Conservation (phyloP, 1,284 basidiomycete genomes). For the Filobasidium uniguttulatum region DNA sequence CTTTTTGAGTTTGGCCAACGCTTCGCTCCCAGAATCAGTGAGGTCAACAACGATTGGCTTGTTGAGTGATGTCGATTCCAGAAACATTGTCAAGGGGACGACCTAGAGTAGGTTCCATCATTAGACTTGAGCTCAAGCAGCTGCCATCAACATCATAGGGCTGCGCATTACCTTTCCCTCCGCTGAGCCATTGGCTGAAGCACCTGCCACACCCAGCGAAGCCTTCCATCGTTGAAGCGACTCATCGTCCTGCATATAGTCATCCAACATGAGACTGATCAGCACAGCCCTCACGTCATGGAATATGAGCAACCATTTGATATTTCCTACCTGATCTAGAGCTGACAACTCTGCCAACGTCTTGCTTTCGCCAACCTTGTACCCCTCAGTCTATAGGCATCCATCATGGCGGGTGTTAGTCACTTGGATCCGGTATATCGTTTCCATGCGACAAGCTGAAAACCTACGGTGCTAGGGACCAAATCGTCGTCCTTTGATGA, state of each 20-base stretch:
- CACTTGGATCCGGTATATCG: neutral
- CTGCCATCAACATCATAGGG: slow-evolving; percentile 5
- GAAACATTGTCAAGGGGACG: slow-evolving; percentile 37
- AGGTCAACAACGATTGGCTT: slow-evolving; percentile 41
- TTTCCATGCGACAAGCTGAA: neutral
- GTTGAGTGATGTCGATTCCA: slow-evolving; percentile 37
- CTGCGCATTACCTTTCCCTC: slow-evolving; percentile 20
- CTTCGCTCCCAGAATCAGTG: slow-evolving; percentile 29
- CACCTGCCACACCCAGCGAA: slow-evolving; percentile 38
- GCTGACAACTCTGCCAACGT: slow-evolving; percentile 42
- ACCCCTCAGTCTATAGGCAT: slow-evolving; percentile 27
- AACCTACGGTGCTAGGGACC: neutral
- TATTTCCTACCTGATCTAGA: slow-evolving; percentile 30
- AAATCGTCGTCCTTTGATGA: neutral
- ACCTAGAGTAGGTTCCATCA: slow-evolving; percentile 21
- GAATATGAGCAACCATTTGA: neutral
- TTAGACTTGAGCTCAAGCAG: slow-evolving; percentile 14
- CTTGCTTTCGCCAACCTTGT: slow-evolving; percentile 38
- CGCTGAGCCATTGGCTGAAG: slow-evolving; percentile 23
- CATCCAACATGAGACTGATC: neutral
- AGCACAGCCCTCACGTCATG: neutral
- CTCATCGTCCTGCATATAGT: slow-evolving; percentile 39
- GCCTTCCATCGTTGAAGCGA: slow-evolving; percentile 45
- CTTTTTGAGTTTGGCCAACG: slow-evolving; percentile 39
- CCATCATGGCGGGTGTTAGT: neutral